Conservation (phyloP, 1,284 basidiomycete genomes). For the Cryptococcus floricola region DNA sequence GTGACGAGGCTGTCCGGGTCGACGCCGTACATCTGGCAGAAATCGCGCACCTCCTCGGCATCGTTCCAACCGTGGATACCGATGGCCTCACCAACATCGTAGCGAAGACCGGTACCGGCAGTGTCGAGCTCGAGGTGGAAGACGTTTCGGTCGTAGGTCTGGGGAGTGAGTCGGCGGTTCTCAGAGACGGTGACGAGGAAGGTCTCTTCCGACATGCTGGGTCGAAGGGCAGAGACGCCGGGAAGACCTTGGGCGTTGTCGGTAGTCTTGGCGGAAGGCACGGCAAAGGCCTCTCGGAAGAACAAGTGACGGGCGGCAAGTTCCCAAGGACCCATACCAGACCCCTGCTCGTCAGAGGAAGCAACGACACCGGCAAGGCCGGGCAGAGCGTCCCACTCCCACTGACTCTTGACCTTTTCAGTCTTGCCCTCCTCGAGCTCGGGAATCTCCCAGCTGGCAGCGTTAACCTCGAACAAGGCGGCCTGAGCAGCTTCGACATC, state of each 20-base stretch:
- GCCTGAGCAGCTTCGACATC: conserved; percentile 47
- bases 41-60: conserved; percentile 76
- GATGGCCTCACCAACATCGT: conserved; percentile 93
- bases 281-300: conserved; percentile 68
- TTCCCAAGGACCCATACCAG: conserved; percentile 60
- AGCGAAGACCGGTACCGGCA: conserved; percentile 85
- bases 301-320: conserved; percentile 83
- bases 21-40: conserved; percentile 87
- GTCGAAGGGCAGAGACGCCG: conserved; percentile 65
- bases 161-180: conserved; percentile 89
- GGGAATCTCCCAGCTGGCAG: conserved; percentile 36
- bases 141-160: conserved; percentile 95
- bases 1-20: conserved; percentile 77
- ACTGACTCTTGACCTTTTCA: conserved; percentile 39
- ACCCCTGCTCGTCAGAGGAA: conserved; percentile 39
- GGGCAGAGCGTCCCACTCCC: conserved; percentile 48
- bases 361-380: conserved; percentile 39
- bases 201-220: conserved; percentile 83
- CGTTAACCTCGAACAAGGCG: conserved; percentile 37
- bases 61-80: conserved; percentile 99
- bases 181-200: conserved; percentile 91
- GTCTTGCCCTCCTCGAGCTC: conserved; percentile 41
- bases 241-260: conserved; percentile 6
- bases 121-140: conserved; percentile 98
- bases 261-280: conserved; percentile 56